Evolutionary conservation across 148 eudicot genomes (phyloP), one percentile per base, ranked within the genome.

Genomic region (Mesembryanthemum crystallinum): DNA sequence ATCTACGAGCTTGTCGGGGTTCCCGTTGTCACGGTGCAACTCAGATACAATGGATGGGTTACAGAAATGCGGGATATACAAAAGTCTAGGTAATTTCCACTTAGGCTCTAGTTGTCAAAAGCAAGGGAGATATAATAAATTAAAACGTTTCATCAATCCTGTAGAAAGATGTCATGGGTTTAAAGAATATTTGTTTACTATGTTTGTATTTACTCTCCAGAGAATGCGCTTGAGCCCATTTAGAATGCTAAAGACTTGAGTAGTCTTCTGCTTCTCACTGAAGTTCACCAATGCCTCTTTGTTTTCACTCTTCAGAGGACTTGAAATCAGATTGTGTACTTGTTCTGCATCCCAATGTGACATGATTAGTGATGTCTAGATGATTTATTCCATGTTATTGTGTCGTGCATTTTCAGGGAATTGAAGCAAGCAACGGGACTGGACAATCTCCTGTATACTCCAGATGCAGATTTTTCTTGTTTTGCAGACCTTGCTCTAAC

Each of bases 391-490:
- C 61, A 14, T 42, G 25, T 2, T 29, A 3, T 17, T 65, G 3
- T 67, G 14, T 35, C 64, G 28, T 71, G 61, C 17, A 76, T 25
- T 73, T 71, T 49, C 32, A 93, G 98, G 90, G 91, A 93, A 83
- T 74, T 88, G 73, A 87, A 87, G 83, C 83, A 82, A 80, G 96
- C 98, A 80, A 78, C 88, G 30, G 98, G 98, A 60, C 69, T 95
- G 83, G 94, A 95, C 84, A 95, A 95, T 83, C 96, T 95, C 69
- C 85, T 95, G 58, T 95, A 95, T 73, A 89, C 98, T 27, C 98
- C 98, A 64, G 98, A 95, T 85, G 98, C 98, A 82, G 98, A 95
- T 86, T 95, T 95, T 77, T 95, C 98, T 47, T 95, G 98, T 84
- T 95, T 94, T 83, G 97, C 98, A 15, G 98, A 94, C 87, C 94